Evolutionary conservation across 164 flowering plant species (phyloP).

Genomic region (Chimonanthus salicifolius): DNA sequence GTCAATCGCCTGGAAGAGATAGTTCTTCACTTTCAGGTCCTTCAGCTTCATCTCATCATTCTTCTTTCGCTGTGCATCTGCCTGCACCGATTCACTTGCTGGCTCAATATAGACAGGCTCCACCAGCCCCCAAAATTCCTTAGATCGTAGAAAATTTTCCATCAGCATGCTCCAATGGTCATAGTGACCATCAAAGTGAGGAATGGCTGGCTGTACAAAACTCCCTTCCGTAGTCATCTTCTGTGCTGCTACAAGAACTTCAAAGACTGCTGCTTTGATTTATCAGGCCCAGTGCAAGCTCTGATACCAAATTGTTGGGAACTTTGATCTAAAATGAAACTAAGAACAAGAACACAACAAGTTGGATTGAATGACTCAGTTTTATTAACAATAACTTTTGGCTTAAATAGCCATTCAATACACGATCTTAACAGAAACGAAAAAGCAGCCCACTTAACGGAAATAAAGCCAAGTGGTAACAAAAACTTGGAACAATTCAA

Average conservation of each 20-base stretch:
- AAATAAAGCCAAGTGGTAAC: slow-evolving; percentile 7
- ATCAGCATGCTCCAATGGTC: slow-evolving; percentile 3
- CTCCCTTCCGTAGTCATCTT: slow-evolving; percentile 12
- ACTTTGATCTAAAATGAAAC: slow-evolving; percentile 6
- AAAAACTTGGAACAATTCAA: slow-evolving; percentile 4
- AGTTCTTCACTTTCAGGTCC: slow-evolving; percentile 2
- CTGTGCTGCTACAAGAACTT: slow-evolving; percentile 7
- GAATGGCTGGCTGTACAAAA: slow-evolving; percentile 6
- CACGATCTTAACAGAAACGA: not conserved
- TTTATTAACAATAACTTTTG: too few relatives aligned
- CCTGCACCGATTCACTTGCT: slow-evolving; percentile 4
- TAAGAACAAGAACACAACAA: slow-evolving; percentile 7
- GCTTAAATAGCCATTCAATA: too few relatives aligned
- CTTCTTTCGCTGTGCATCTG: slow-evolving; percentile 10
- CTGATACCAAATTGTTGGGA: slow-evolving; percentile 10
- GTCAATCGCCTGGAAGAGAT: too few relatives aligned
- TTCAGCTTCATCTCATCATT: slow-evolving; percentile 11
- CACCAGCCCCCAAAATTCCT: slow-evolving; percentile 10
- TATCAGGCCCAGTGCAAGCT: slow-evolving; percentile 8
- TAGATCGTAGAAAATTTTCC: slow-evolving; percentile 6
- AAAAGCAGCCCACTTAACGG: not conserved
- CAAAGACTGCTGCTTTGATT: slow-evolving; percentile 11
- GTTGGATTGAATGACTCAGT: not conserved
- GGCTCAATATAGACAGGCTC: slow-evolving; percentile 10
- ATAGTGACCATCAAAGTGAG: slow-evolving; percentile 5